Conservation (phyloP, 1,139 yeast genomes). For the Magnusiomyces ingens region DNA sequence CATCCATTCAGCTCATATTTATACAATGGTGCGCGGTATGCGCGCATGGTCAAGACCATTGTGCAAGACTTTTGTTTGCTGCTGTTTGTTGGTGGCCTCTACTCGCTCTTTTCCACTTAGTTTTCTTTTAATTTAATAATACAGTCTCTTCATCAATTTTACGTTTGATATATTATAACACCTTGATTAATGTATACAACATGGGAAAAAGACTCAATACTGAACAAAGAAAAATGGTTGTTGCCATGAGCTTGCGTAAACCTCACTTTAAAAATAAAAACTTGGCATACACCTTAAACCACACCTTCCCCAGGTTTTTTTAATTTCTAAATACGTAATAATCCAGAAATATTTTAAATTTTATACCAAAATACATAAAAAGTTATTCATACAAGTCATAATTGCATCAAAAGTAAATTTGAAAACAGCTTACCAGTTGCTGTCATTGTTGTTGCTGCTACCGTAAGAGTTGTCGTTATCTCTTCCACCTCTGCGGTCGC, state of each 20-base stretch:
- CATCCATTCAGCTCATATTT: constrained; percentile 26
- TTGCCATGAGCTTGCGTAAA: background rate
- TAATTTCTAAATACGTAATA: background rate
- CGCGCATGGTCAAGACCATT: constrained; percentile 23
- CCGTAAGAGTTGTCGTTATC: background rate
- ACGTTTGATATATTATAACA: no score
- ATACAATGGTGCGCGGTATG: constrained; percentile 24
- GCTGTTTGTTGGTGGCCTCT: constrained; percentile 28
- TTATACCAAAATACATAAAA: background rate
- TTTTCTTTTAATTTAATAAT: constrained; percentile 8
- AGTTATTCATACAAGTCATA: background rate
- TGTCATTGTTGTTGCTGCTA: constrained; percentile 2
- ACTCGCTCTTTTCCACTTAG: constrained; percentile 1
- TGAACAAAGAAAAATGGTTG: background rate
- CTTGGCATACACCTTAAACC: background rate
- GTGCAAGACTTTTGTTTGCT: constrained; percentile 29
- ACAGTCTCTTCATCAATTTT: no score
- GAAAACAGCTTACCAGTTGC: background rate
- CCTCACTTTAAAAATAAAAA: background rate
- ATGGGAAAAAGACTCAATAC: background rate
- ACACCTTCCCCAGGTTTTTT: background rate
- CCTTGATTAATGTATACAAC: background rate
- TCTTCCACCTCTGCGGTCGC: background rate
- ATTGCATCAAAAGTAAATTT: no score
- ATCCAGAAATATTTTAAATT: background rate